phyloP scores from a whole-genome alignment of 2,329 filamentous ascomycete genomes.

The Pseudogymnoascus sp. region DNA sequence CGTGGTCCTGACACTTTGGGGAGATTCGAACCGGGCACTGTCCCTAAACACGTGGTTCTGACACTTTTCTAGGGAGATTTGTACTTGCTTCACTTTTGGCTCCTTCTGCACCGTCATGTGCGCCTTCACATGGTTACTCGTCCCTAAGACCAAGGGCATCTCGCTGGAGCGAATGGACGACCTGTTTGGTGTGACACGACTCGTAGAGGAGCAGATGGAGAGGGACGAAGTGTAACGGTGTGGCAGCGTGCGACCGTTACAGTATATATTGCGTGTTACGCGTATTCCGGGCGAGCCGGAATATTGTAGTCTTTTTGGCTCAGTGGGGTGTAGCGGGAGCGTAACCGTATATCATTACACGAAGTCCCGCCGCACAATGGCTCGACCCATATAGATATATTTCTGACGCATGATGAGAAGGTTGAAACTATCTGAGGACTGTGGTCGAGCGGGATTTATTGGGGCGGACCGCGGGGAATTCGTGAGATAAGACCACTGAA shows the following conservation, averaged over 20 bases:
- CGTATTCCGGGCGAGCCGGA: too few species aligned
- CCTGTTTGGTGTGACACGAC: slow-evolving; percentile 21
- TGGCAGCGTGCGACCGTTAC: too few species aligned
- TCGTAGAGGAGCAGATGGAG: slow-evolving; percentile 7
- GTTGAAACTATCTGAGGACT: background rate
- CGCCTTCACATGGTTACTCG: slow-evolving; percentile 24
- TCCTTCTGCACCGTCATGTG: slow-evolving; percentile 49
- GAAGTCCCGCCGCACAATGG: background rate
- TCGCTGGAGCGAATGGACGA: slow-evolving; percentile 28
- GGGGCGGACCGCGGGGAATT: background rate
- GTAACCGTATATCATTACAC: too few species aligned
- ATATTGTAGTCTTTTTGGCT: too few species aligned
- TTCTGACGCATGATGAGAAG: background rate
- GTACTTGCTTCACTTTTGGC: slow-evolving; percentile 48
- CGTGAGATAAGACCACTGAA: background rate
- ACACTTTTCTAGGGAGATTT: too few species aligned
- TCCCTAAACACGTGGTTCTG: too few species aligned
- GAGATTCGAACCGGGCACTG: too few species aligned
- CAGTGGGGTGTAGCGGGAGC: too few species aligned
- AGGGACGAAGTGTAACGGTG: too few species aligned
- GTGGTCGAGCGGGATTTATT: background rate
- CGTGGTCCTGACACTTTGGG: too few species aligned
- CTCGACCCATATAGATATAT: background rate
- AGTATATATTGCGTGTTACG: too few species aligned
- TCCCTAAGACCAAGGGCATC: slow-evolving; percentile 49